Evolutionary conservation across 163 green algal species (phyloP).

Genomic region (Chlamydomonas reinhardtii): DNA sequence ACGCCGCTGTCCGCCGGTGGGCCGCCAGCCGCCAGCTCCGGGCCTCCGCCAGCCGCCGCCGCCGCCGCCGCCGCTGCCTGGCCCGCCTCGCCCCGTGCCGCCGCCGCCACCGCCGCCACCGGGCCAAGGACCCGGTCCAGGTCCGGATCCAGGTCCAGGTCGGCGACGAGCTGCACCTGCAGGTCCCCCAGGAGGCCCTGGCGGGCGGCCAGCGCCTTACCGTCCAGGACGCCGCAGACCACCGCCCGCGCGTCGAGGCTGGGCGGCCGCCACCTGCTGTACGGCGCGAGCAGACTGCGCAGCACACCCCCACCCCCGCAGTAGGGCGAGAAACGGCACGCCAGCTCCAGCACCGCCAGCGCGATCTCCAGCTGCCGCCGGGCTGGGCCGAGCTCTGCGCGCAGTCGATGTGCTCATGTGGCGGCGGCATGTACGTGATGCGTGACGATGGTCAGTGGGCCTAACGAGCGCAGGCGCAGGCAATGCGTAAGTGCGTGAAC

Average conservation of each 20-base stretch:
- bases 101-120: too few relatives aligned
- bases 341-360: background rate
- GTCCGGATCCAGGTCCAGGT: background rate
- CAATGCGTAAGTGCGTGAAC: too few relatives aligned
- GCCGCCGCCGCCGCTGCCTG: too few relatives aligned
- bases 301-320: background rate
- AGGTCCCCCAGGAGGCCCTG: background rate
- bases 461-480: too few relatives aligned
- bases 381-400: background rate
- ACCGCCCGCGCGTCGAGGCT: background rate
- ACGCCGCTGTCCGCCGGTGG: too few relatives aligned
- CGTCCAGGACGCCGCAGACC: background rate
- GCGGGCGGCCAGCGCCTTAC: background rate
- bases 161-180: background rate
- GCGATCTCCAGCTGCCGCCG: background rate
- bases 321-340: background rate
- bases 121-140: background rate
- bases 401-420: background rate
- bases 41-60: too few relatives aligned
- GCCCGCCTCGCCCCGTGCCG: too few relatives aligned
- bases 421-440: too few relatives aligned
- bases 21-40: too few relatives aligned
- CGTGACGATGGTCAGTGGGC: too few relatives aligned
- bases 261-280: background rate
- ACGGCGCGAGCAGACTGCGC: too few relatives aligned